Percentiles rank a stretch among this genome's conserved stretches.
Evolutionary conservation across 2,329 filamentous ascomycete species (phyloP).

Genomic region (Microdochium nivale): DNA sequence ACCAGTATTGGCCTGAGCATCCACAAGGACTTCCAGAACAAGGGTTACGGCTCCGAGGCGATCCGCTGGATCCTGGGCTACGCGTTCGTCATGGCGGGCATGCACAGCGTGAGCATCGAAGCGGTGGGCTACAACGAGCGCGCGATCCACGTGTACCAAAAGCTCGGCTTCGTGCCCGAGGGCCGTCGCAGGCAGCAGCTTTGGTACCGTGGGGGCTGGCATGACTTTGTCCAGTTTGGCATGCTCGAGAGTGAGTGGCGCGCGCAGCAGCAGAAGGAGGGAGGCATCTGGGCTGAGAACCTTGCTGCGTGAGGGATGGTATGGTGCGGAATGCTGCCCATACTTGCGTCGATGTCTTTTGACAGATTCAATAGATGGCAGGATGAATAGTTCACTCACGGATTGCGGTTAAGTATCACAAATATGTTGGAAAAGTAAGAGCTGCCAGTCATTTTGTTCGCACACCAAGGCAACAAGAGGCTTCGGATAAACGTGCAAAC

Average conservation of each 20-base stretch:
- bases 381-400: too few species aligned
- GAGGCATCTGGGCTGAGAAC: neutral
- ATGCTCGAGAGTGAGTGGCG: constrained; percentile 25
- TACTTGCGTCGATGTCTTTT: too few species aligned
- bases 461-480: too few species aligned
- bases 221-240: constrained; percentile 21
- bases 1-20: constrained; percentile 8
- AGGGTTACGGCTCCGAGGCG: constrained; percentile 31
- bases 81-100: constrained; percentile 25
- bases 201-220: constrained; percentile 24
- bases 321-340: too few species aligned
- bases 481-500: too few species aligned
- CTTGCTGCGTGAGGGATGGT: constrained; percentile 1
- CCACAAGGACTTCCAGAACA: constrained; percentile 19
- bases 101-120: constrained; percentile 27
- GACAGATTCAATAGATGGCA: too few species aligned
- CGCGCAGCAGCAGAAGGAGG: constrained; percentile 4
- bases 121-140: constrained; percentile 27
- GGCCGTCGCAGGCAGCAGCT: constrained; percentile 20
- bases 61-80: constrained; percentile 28
- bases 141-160: constrained; percentile 26
- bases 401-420: too few species aligned
- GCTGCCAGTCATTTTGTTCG: too few species aligned
- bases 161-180: constrained; percentile 25
- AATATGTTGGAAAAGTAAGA: too few species aligned